Base-by-base conservation (phyloP, 495 filamentous ascomycete genomes). In the Pyronema omphalodes region DNA sequence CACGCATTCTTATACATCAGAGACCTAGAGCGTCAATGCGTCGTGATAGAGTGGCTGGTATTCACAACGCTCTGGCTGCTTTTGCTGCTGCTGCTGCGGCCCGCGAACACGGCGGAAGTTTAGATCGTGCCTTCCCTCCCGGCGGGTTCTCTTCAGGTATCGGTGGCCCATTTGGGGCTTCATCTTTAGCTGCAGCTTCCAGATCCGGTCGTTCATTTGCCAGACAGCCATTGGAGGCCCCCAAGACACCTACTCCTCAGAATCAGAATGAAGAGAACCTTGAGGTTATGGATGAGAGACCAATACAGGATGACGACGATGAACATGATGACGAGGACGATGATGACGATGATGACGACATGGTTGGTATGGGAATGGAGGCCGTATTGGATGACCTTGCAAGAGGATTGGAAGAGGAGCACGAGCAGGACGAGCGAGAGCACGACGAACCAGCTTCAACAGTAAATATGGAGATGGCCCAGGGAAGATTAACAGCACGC, bases 221-320 rank as follows among this genome's bases (percentile, higher is more conserved):
- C 12, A 3, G 8, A 11, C 47, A 36, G 47, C 23, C 36, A 3
- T 12, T 36, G 47, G 18, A 12, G 39, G 45, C 55, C 12, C 61
- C 62, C 9, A 56, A 34, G 36, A 55, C 18, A 17, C 47, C 47
- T 18, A 69, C 77, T 9, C 69, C 74, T 7, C 68, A 72, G 36
- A 67, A 77, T 48, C 70, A 73, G 7, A 73, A 71, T 0, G 72
- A 75, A 35, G 76, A 78, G 2, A 76, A 76, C 0, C 68, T 99
- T 3, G 91, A 96, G 68, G 96, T 91, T 66, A 89, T 91, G 19
- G 93, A 96, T 68, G 91, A 96, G 68, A 80, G 81, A 63, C 85
- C 85, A 51, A 73, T 80, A 51, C 81, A 71, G 54, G 89, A 93
- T 37, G 86, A 84, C 23, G 82, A 88, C 47, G 76, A 76, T 7